These are phyloP conservation scores for Zanthoxylum bungeanum DNA, from an alignment of 345 rosid genomes.

Conservation along the genomic window DNA sequence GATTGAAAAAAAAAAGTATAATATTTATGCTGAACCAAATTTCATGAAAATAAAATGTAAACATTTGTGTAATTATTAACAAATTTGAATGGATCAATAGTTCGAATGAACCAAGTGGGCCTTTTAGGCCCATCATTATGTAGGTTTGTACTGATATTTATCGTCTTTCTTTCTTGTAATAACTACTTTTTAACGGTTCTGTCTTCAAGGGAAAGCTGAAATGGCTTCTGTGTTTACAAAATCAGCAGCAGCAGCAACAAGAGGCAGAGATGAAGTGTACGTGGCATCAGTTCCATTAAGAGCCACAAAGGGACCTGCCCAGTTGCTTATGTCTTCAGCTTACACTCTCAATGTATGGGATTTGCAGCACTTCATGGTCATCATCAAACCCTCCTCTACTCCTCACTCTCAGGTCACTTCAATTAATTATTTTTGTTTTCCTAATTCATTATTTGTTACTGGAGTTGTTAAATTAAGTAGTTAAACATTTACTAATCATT, in stretches of 20 bases:
- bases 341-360: conserved; percentile 53
- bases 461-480: not conserved
- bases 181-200: conserved; percentile 12
- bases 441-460: not conserved
- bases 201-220: not conserved
- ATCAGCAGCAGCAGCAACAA: conserved; percentile 15
- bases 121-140: not conserved
- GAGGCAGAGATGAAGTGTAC: conserved; percentile 47
- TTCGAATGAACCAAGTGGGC: not conserved
- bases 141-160: too few species aligned
- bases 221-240: conserved; percentile 27
- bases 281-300: conserved; percentile 58
- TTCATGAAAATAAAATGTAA: too few species aligned
- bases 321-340: conserved; percentile 50
- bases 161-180: not conserved
- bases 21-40: too few species aligned
- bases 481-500: not conserved
- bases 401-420: conserved; percentile 37
- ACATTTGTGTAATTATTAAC: not conserved
- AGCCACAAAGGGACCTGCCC: conserved; percentile 58
- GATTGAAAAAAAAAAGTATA: too few species aligned
- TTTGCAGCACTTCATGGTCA: conserved; percentile 63
- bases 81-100: not conserved
- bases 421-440: not conserved
- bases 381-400: conserved; percentile 39